Evolutionary conservation across 2,329 filamentous ascomycete species (phyloP), one percentile per base, ranked within the genome.

Genomic region (Magnaporthiopsis rhizophila): DNA sequence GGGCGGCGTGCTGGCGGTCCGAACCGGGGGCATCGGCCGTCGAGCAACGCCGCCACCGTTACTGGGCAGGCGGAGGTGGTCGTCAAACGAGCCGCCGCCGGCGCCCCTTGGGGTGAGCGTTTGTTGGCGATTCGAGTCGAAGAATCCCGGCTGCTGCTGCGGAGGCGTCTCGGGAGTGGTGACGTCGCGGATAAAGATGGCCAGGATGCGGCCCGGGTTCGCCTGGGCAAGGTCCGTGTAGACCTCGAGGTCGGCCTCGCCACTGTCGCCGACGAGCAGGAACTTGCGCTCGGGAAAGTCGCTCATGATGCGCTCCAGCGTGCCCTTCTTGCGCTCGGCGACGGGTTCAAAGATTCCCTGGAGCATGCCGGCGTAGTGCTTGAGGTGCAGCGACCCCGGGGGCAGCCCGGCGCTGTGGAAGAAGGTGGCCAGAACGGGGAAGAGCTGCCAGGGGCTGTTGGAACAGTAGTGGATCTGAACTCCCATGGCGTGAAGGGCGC

Each of bases 371-470:
- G 87, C 91, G 75, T 99, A 99, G 69, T 96, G 92, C 75, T 99
- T 99, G 69, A 99, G 76, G 73, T 99, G 96, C 69, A 98, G 90
- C 0, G 94, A 97, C 0, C 95, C 96, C 0, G 85, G 85, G 0
- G 95, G 95, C 1, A 99, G 79, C 1, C 90, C 90, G 8, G 90
- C 90, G 57, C 89, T 77, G 68, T 88, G 86, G 74, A 98, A 96
- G 74, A 90, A 99, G 63, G 86, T 91, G 6, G 91, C 89, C 13
- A 99, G 79, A 2, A 98, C 86, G 0, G 95, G 95, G 70, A 91
- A 99, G 8, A 99, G 83, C 74, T 99, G 96, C 96, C 96, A 99
- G 0, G 95, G 95, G 62, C 94, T 96, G 76, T 99, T 99, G n/a
- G 95, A 99, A 68, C 97, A 96, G 74, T 99, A 99, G 73, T 99